Conservation (phyloP, 371 early-diverging fungal species). For the Haplosporangium sp. region DNA sequence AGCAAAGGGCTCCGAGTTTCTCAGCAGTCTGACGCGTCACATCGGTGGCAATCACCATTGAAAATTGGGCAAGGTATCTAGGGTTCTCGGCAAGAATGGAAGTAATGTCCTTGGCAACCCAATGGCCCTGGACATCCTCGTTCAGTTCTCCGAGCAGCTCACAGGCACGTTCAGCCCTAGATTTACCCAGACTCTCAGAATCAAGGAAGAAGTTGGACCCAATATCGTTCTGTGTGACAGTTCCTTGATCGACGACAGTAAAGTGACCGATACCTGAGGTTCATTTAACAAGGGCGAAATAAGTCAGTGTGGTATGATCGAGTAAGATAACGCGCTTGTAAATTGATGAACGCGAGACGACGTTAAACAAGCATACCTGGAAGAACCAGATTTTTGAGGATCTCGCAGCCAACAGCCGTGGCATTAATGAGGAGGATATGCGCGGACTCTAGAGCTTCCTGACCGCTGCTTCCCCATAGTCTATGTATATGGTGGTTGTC, state of each 20-base stretch:
- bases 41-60: constrained; percentile 79
- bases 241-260: constrained; percentile 80
- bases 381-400: constrained; percentile 92
- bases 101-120: constrained; percentile 44
- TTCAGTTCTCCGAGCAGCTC: constrained; percentile 87
- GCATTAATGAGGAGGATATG: constrained; percentile 87
- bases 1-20: constrained; percentile 70
- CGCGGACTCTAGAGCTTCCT: constrained; percentile 85
- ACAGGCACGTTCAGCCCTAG: constrained; percentile 72
- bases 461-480: constrained; percentile 93
- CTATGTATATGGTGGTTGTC: constrained; percentile 54
- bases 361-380: constrained; percentile 74
- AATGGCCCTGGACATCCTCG: constrained; percentile 80
- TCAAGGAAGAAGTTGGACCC: constrained; percentile 93
- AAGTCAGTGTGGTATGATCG: not conserved
- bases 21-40: constrained; percentile 66
- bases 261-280: constrained; percentile 88
- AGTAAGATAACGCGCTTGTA: too few relatives aligned
- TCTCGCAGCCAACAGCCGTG: constrained; percentile 87
- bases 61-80: constrained; percentile 74
- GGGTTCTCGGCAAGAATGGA: constrained; percentile 64
- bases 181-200: constrained; percentile 66
- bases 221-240: constrained; percentile 74
- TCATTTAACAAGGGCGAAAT: not conserved
- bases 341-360: too few relatives aligned